A percentile compares a stretch with the other conserved stretches of the same genome.
Evolutionary conservation across 2,329 filamentous ascomycete species (phyloP).

Genomic region (Dactylonectria macrodidyma): DNA sequence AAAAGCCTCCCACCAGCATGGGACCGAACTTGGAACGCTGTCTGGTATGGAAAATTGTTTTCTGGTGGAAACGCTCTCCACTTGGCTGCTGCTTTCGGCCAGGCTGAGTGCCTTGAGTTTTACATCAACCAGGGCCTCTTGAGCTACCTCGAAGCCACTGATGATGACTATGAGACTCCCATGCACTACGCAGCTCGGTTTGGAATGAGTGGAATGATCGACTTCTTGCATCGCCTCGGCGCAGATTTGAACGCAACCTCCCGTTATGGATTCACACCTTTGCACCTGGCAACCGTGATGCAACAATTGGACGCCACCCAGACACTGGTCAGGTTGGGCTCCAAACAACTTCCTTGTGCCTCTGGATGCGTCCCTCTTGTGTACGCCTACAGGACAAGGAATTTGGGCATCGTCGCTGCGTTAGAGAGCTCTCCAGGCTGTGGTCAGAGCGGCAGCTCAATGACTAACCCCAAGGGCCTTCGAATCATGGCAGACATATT

Average conservation of each 20-base stretch:
- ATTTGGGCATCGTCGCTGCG: background rate
- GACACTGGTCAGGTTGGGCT: background rate
- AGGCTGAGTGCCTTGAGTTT: background rate
- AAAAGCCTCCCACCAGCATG: background rate
- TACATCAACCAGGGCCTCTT: background rate
- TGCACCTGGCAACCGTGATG: background rate
- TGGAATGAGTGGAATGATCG: background rate
- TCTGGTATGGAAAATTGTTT: background rate
- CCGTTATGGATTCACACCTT: background rate
- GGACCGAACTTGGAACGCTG: background rate
- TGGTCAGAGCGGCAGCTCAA: background rate
- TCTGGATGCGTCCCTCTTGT: background rate
- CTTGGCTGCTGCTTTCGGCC: background rate
- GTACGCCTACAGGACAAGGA: background rate
- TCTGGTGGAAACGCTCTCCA: conserved; percentile 15
- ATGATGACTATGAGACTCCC: background rate
- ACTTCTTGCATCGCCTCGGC: background rate
- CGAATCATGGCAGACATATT: background rate
- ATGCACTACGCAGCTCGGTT: conserved; percentile 19
- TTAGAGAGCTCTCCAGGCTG: background rate
- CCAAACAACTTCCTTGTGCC: background rate
- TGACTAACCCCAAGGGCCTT: background rate
- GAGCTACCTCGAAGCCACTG: background rate
- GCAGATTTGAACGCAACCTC: conserved; percentile 8
- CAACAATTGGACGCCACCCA: background rate